These are phyloP conservation scores for Tetrahymena thermophila DNA, from an alignment of 73 alveolate genomes.

Conservation along the genomic window DNA sequence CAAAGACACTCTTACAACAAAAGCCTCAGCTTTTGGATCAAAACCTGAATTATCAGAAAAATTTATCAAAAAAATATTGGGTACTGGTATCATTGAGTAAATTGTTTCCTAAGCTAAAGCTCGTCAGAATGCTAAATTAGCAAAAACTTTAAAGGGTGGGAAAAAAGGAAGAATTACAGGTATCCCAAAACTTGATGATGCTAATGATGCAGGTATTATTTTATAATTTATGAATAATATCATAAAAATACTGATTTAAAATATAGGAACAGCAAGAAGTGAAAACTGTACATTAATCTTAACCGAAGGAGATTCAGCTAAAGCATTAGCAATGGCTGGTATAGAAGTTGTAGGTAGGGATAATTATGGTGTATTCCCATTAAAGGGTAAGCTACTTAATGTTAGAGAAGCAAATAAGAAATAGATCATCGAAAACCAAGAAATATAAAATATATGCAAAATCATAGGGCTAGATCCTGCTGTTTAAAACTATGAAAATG, in stretches of 20 bases:
- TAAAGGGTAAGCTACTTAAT: constrained; percentile 97
- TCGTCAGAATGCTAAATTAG: constrained; percentile 92
- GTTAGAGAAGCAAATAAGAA: constrained; percentile 95
- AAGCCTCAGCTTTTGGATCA: constrained; percentile 89
- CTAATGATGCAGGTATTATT: constrained; percentile 96
- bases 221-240: not conserved
- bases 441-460: constrained; percentile 91
- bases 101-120: constrained; percentile 93
- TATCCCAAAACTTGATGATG: constrained; percentile 98
- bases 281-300: constrained; percentile 94
- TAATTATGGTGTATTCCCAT: constrained; percentile 98
- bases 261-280: constrained; percentile 17
- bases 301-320: constrained; percentile 99
- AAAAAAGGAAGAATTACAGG: constrained; percentile 91
- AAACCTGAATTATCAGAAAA: constrained; percentile 86
- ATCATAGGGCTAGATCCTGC: constrained; percentile 93
- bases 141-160: constrained; percentile 78
- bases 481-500: constrained; percentile 83
- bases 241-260: not conserved
- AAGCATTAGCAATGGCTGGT: constrained; percentile 98
- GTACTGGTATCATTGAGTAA: constrained; percentile 88
- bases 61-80: constrained; percentile 80
- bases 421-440: constrained; percentile 91
- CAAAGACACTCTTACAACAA: constrained; percentile 96
- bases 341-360: constrained; percentile 97